phyloP scores from a whole-genome alignment of 805 yeast genomes.

The Teunomyces tritomae region DNA sequence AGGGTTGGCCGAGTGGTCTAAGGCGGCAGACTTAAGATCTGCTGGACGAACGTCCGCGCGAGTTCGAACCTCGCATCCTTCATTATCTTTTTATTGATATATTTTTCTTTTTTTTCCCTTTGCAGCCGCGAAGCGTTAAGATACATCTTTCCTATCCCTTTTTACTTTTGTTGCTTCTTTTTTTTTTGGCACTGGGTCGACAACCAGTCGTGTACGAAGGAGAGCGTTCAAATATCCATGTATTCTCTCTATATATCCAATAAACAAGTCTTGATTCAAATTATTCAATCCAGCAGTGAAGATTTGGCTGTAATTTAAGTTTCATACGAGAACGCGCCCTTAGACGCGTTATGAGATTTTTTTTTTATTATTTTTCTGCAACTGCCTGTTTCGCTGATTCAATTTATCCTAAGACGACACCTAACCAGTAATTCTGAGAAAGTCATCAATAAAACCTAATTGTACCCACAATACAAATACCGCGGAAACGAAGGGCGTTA shows the following conservation, averaged over 20 bases:
- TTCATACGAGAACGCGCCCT: conserved; percentile 3
- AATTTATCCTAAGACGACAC: conserved; percentile 1
- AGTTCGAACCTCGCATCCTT: conserved; percentile 49
- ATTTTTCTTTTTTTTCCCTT: neutral
- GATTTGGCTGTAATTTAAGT: neutral
- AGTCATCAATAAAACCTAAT: neutral
- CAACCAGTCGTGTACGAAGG: too few relatives aligned
- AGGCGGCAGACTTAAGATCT: conserved; percentile 49
- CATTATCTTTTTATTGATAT: conserved; percentile 20
- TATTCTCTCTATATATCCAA: too few relatives aligned
- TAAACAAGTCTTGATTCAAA: too few relatives aligned
- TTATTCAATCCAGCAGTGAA: neutral
- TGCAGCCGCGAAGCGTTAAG: neutral
- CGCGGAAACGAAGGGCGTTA: neutral
- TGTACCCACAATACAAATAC: neutral
- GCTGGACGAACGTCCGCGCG: conserved; percentile 47
- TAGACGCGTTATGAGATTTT: conserved; percentile 2
- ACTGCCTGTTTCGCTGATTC: neutral
- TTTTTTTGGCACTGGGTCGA: neutral
- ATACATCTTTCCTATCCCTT: neutral
- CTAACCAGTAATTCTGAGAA: neutral
- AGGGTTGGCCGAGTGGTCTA: conserved; percentile 50
- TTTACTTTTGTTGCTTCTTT: neutral
- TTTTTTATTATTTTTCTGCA: neutral
- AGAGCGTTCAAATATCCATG: too few relatives aligned